Conservation (phyloP, 2,329 filamentous ascomycete species). For the Orbilia oligospora region DNA sequence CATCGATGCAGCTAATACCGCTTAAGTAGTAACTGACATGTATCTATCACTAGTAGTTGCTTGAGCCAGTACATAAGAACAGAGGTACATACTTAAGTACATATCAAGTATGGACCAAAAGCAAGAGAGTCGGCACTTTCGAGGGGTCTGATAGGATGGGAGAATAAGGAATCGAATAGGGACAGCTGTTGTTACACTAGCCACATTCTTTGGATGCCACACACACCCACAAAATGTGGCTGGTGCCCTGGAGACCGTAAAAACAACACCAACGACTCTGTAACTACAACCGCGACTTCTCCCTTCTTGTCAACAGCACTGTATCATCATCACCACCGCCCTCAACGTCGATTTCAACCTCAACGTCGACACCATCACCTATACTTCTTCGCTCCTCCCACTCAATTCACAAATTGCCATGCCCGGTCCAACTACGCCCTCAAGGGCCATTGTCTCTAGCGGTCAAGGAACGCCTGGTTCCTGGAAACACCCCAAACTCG, state of each 20-base stretch:
- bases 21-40: too few species aligned
- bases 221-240: conserved; percentile 36
- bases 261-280: conserved; percentile 48
- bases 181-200: conserved; percentile 2
- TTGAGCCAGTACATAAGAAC: too few species aligned
- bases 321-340: neutral
- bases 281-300: conserved; percentile 15
- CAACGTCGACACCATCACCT: neutral
- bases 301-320: conserved; percentile 7
- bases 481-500: conserved; percentile 60
- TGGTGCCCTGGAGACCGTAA: conserved; percentile 51
- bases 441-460: conserved; percentile 28
- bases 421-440: conserved; percentile 46
- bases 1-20: conserved; percentile 2
- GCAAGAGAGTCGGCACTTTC: neutral
- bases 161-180: neutral
- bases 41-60: too few species aligned
- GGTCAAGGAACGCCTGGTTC: conserved; percentile 54
- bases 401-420: conserved; percentile 22
- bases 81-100: too few species aligned
- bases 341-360: conserved; percentile 8
- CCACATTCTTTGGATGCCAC: conserved; percentile 3
- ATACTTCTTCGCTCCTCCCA: neutral
- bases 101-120: neutral
- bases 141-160: neutral